A percentile compares a stretch with the other conserved stretches of the same genome.
Conservation (phyloP, 2,329 filamentous ascomycete genomes). For the Cryphonectria naterciae region DNA sequence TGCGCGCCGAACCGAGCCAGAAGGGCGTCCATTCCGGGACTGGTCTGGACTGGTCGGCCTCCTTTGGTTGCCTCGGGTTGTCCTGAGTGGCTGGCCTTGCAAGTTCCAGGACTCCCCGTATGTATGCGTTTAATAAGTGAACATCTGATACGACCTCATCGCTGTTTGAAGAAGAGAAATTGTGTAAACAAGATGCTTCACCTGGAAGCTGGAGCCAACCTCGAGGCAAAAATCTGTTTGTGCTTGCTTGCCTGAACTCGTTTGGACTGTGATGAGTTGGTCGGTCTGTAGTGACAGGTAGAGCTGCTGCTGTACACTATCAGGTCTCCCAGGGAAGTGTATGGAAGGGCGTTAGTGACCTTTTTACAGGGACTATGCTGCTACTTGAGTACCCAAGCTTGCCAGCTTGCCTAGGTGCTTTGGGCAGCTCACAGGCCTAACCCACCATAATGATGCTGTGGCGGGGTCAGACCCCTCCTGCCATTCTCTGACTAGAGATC, state of each 20-base stretch:
- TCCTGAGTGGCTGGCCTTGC: not conserved
- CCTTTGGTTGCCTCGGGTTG: not conserved
- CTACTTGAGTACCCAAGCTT: not conserved
- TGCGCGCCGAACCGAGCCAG: constrained; percentile 62
- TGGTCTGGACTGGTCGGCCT: not conserved
- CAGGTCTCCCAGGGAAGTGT: not conserved
- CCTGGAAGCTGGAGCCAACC: not conserved
- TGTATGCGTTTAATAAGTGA: not conserved
- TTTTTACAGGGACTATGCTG: too few species aligned
- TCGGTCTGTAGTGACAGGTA: not conserved
- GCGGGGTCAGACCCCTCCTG: constrained; percentile 35
- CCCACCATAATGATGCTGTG: constrained; percentile 27
- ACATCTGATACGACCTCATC: not conserved
- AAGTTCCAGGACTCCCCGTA: not conserved
- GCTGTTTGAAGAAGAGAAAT: not conserved
- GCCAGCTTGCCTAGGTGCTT: not conserved
- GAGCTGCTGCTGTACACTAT: not conserved
- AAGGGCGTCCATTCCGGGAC: constrained; percentile 69
- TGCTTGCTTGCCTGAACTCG: not conserved
- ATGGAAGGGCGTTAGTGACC: constrained; percentile 2
- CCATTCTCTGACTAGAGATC: constrained; percentile 37
- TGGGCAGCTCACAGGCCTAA: constrained; percentile 4
- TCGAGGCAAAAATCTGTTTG: not conserved
- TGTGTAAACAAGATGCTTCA: not conserved
- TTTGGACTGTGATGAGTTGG: not conserved